Percentiles rank a stretch among this genome's conserved stretches.
These are phyloP conservation scores for Cafeteria roenbergensis DNA, from an alignment of 108 stramenopile species.

Conservation along the genomic window DNA sequence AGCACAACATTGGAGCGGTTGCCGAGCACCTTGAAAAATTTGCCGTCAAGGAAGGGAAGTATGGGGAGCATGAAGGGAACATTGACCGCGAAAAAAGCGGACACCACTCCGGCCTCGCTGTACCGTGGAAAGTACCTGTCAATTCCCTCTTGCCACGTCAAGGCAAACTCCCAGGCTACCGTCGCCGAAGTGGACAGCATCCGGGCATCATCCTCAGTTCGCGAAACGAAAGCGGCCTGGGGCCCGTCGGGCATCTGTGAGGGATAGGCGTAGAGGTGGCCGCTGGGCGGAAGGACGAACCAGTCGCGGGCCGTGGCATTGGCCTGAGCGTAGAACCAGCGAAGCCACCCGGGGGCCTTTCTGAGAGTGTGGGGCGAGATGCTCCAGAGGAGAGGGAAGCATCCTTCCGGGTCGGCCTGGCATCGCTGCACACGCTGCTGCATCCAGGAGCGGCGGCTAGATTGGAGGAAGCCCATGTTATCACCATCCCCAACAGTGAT, in stretches of 20 bases:
- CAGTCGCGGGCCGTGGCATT: constrained; percentile 12
- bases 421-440: constrained; percentile 4
- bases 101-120: not conserved
- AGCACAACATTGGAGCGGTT: not conserved
- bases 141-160: not conserved
- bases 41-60: constrained; percentile 1
- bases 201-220: constrained; percentile 4
- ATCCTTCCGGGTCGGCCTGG: not conserved
- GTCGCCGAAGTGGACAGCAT: constrained; percentile 13
- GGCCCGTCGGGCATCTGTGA: constrained; percentile 1
- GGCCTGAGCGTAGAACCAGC: constrained; percentile 14
- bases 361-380: constrained; percentile 13
- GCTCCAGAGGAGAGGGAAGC: constrained; percentile 23
- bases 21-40: not conserved
- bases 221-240: constrained; percentile 3
- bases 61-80: constrained; percentile 18
- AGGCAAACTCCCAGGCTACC: constrained; percentile 19
- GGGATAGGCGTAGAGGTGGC: constrained; percentile 22
- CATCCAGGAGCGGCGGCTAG: not conserved
- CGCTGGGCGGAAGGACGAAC: constrained; percentile 20
- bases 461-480: constrained; percentile 15
- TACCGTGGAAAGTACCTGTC: constrained; percentile 18
- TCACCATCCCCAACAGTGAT: constrained; percentile 19
- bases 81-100: constrained; percentile 12
- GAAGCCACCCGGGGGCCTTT: constrained; percentile 9